Base-by-base conservation (phyloP, 306 rosid genomes). In the Cucumis cinereus region DNA sequence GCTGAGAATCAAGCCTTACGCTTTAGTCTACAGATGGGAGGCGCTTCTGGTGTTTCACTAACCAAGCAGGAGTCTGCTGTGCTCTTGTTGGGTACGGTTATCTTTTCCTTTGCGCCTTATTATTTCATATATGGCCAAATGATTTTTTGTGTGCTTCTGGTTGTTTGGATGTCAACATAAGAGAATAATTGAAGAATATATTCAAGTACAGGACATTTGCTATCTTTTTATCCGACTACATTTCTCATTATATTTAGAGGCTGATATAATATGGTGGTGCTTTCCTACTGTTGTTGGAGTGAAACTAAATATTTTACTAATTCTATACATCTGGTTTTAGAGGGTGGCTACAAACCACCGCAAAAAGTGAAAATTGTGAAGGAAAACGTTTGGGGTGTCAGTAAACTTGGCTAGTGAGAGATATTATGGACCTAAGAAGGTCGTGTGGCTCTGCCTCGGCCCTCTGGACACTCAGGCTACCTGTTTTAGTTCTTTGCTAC, bases 41-140 rank as follows among this genome's bases (percentile, higher is more conserved):
- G 81, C 50, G 82, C 89, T 67, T 86, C 74, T 82, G 90, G 81
- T 93, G 91, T 86, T 80, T 73, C 92, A 81, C 62, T 82, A 81
- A 68, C 92, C 85, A 85, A 82, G 97, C 98, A 88, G 98, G 98
- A 91, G 98, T 93, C 97, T 93, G 98, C 98, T 59, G 98, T 93
- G 88, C 98, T 93, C 97, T 86, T 93, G 71, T 78, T 91, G 98
- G 98, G 97, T 91, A 86, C 79, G 92, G 60, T 45, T 61, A 38
- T 49, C 74, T 77, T 33, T 61, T 75, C 55, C 26, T 53, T 10
- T 24, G 45, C 16, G 3, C 70, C 41, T 41, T 41, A 80, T 77
- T 71, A 52, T 15, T 69, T 24, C 43, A 49, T 49, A 16, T 26
- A 49, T 45, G 15, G 23, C 14, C 23, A 14, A 67, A 67, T 67